These are phyloP conservation scores for Toxicodendron radicans DNA, from an alignment of 345 rosid genomes.

Conservation along the genomic window DNA sequence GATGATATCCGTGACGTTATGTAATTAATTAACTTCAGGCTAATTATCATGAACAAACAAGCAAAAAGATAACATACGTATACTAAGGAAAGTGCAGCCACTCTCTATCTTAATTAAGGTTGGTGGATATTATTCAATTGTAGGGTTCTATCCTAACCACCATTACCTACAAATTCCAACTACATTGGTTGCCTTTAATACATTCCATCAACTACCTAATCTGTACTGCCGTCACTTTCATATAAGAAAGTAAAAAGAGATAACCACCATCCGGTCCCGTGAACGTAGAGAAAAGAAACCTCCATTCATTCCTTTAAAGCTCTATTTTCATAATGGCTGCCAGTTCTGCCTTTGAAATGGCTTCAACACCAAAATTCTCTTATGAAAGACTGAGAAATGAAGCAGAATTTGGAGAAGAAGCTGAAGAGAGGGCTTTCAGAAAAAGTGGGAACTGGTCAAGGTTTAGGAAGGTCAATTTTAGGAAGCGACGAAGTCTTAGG, in stretches of 20 bases:
- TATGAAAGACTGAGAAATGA: conserved; percentile 28
- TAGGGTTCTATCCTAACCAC: neutral
- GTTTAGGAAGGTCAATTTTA: conserved; percentile 10
- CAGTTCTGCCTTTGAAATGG: conserved; percentile 14
- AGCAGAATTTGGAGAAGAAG: conserved; percentile 15
- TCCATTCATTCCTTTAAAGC: neutral
- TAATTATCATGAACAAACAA: too few relatives aligned
- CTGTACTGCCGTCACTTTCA: neutral
- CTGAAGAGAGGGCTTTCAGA: conserved; percentile 17
- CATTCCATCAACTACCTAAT: conserved; percentile 8
- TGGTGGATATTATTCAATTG: neutral
- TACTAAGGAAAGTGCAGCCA: neutral
- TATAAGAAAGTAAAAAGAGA: neutral
- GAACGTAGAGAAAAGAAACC: conserved; percentile 6
- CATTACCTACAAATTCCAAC: conserved; percentile 19
- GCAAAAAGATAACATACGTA: neutral
- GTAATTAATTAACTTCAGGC: neutral
- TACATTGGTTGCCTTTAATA: conserved; percentile 14
- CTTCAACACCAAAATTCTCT: conserved; percentile 18
- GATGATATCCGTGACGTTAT: neutral
- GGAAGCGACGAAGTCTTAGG: conserved; percentile 25
- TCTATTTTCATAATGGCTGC: neutral
- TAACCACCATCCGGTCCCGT: neutral
- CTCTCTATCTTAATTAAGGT: neutral
- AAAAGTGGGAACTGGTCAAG: conserved; percentile 12